Evolutionary conservation across 441 rosid species (phyloP).

Genomic region (Monsonia emarginata): DNA sequence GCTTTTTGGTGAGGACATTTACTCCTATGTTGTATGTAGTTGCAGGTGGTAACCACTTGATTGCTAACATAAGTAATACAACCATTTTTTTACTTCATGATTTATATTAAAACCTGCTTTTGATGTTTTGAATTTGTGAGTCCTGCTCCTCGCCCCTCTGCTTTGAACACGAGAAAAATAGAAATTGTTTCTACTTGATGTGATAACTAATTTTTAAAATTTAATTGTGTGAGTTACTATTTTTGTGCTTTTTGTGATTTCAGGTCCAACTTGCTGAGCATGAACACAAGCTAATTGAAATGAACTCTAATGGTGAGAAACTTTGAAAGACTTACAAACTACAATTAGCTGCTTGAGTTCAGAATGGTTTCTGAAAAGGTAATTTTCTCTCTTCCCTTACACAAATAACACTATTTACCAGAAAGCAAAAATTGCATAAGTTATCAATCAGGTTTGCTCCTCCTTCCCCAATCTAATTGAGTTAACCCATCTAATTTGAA

Average conservation of each 20-base stretch:
- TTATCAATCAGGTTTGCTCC: too few species aligned
- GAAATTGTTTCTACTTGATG: constrained; percentile 4
- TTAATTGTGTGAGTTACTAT: constrained; percentile 12
- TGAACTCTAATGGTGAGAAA: constrained; percentile 88
- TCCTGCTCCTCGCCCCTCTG: background rate
- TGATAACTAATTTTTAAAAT: constrained; percentile 11
- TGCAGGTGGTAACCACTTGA: background rate
- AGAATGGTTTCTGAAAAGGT: constrained; percentile 91
- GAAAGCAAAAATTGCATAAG: too few species aligned
- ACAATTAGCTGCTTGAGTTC: constrained; percentile 91
- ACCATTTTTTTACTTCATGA: background rate
- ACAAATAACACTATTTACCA: background rate
- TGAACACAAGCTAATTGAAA: constrained; percentile 83
- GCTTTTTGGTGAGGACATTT: background rate
- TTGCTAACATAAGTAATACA: background rate
- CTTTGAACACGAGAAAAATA: background rate
- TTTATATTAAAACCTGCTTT: background rate
- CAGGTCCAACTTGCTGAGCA: constrained; percentile 88
- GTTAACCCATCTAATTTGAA: too few species aligned
- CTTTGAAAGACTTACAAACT: constrained; percentile 76
- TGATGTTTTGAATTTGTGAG: background rate
- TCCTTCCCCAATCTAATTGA: too few species aligned
- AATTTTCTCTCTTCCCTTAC: constrained; percentile 16
- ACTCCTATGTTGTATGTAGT: background rate
- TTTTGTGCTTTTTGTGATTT: constrained; percentile 18